phyloP scores from a whole-genome alignment of 495 filamentous ascomycete genomes.

The Aspergillus nanangensis region DNA sequence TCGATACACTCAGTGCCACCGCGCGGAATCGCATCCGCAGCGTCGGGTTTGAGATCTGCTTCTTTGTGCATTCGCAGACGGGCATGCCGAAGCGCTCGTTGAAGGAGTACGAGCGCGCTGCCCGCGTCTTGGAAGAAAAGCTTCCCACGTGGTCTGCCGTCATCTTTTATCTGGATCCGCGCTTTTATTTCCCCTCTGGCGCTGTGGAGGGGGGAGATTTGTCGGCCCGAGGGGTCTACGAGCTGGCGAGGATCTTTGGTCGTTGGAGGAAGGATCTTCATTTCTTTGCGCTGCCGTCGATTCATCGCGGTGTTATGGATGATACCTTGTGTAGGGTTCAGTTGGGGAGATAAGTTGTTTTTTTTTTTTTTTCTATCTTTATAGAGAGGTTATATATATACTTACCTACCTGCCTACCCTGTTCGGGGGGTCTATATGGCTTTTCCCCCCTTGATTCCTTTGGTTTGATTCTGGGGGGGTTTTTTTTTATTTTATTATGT shows the following conservation, averaged over 20 bases:
- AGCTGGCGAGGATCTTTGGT: conserved; percentile 28
- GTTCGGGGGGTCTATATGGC: too few species aligned
- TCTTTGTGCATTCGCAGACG: conserved; percentile 35
- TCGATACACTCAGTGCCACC: conserved; percentile 31
- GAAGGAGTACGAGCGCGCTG: conserved; percentile 28
- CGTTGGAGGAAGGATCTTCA: conserved; percentile 21
- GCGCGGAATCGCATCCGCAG: conserved; percentile 30
- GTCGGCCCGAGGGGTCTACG: conserved; percentile 27
- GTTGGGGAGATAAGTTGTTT: conserved; percentile 15
- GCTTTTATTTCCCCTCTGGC: conserved; percentile 31
- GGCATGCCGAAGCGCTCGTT: conserved; percentile 34
- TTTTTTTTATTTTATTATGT: too few species aligned
- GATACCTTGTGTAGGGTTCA: conserved; percentile 21
- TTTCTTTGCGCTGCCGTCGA: conserved; percentile 27
- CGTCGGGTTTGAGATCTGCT: conserved; percentile 38
- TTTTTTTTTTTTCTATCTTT: background rate
- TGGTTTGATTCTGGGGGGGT: too few species aligned
- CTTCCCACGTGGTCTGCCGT: conserved; percentile 24
- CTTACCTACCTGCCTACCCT: too few species aligned
- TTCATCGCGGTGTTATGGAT: conserved; percentile 21
- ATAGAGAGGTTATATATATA: background rate
- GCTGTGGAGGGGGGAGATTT: conserved; percentile 25
- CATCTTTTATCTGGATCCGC: conserved; percentile 34
- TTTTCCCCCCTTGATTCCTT: too few species aligned
- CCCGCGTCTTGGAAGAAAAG: conserved; percentile 17